Base-by-base conservation (phyloP, 805 yeast species). In the Candida germanica region DNA sequence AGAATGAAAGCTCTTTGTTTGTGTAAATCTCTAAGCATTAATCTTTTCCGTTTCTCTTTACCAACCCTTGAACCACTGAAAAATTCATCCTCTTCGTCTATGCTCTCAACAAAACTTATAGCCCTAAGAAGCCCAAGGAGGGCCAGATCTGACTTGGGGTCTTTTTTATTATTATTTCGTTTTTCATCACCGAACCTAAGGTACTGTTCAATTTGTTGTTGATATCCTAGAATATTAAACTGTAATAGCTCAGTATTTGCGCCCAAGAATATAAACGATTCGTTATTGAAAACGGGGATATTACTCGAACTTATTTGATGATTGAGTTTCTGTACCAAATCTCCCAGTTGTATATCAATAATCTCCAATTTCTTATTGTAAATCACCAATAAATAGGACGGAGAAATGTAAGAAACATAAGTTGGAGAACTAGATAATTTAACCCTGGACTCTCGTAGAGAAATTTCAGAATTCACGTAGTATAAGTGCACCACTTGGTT, bases 181-280 rank as follows among this genome's bases (percentile, higher is more conserved):
- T 54, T 56, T 10, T 49, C 44, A 3, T 36, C 38, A 3, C 46
- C 49, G 12, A 33, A 36, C 5, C 48, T 40, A 16, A 64, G 44
- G 36, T 51, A 66, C 33, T 64, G 69, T 23, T 62, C 65, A 10
- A 66, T 51, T 38, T 66, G 71, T 20, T 53, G 54, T 35, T 64
- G 63, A 28, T 46, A 51, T 5, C 51, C 48, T 9, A 50, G 29
- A 2, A 58, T 44, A 18, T 50, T 52, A 41, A 65, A 65, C 29
- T 58, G 64, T 5, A 58, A 43, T 1, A 67, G 39, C 21, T 56
- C 57, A n/a, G 46, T 35, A n/a, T 56, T 59, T 0, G 64, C 57
- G 1, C 58, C 59, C n/a, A 62, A 41, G 21, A 49, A 43, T 9
- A 42, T 23, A 19, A 35, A 36, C 7, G 30, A 16, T 4, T 38